Base-by-base conservation (phyloP, 768 basidiomycete genomes). In the Lentinula sp. region DNA sequence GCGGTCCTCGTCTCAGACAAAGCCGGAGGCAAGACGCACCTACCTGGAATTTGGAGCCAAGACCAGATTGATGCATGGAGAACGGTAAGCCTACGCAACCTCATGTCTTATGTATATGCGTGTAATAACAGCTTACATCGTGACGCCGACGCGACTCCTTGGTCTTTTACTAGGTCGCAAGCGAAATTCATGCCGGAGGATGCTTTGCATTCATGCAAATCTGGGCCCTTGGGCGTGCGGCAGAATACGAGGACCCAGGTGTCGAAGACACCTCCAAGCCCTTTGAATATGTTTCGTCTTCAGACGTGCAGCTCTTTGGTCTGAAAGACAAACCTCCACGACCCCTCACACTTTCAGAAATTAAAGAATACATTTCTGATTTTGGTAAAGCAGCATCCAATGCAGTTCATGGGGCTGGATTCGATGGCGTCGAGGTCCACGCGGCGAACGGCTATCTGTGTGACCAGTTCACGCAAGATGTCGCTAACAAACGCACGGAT, bases 21-120 rank as follows among this genome's bases (percentile, higher is more conserved):
- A 15, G 82, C 82, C 2, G 80, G 77, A 10, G 83, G 81, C 7
- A 70, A 68, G 39, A 42, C 57, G 1, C 69, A 80, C 59, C 75
- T 78, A 1, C 87, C 86, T 2, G 86, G 87, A 2, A 78, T 87
- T 56, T 87, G 78, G 73, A 80, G 64, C n/a, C 72, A 78, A 1
- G 81, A 78, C 41, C 86, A 89, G 61, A 73, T 81, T 45, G 67
- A 63, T 0, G 75, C 65, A 0, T 85, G 83, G 83, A 80, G 78
- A 65, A 62, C 67, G 63, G 76, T 75, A 13, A 18, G 62, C 52
- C n/a, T 57, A 18, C 36, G 46, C 60, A 37, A 48, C 41, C 13
- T 52, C 12, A 32, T 36, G 28, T 23, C 37, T 35, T n/a, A 28
- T 3, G 23, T 23, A 28, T 28, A 28, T 28, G 28, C 4, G 28